Evolutionary conservation across 768 basidiomycete genomes (phyloP), one percentile per base, ranked within the genome.

Genomic region (Mycena kentingensis): DNA sequence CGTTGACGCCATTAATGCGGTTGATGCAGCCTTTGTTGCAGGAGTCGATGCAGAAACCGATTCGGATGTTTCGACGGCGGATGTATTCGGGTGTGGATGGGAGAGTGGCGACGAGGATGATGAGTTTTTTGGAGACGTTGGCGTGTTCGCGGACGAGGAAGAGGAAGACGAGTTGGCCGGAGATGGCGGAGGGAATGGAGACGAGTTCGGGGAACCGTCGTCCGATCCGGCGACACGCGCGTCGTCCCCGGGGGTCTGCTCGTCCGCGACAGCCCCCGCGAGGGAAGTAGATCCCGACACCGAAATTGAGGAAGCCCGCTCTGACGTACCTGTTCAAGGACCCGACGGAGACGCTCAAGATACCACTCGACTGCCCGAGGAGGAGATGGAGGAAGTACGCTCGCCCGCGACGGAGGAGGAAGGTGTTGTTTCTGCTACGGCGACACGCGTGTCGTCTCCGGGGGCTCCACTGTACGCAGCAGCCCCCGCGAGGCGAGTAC

Each of bases 401-500:
- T 22, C 16, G 29, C 10, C 10, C 26, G 15, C 25, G 26, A 46
- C 18, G 28, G 34, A n/a, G 12, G 4, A 18, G 24, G 32, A 37
- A 19, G 16, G 22, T n/a, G n/a, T n/a, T n/a, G n/a, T n/a, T n/a
- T n/a, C n/a, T n/a, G n/a, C n/a, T n/a, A n/a, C n/a, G n/a, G n/a
- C n/a, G n/a, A n/a, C n/a, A n/a, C n/a, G n/a, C n/a, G n/a, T n/a
- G n/a, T n/a, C n/a, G n/a, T n/a, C n/a, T n/a, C n/a, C n/a, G n/a
- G n/a, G n/a, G n/a, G n/a, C n/a, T n/a, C n/a, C 31, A 32, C 31
- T 16, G 31, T 16, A 32, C 8, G 31, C 31, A 16, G 31, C 16
- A 35, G 22, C 50, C 51, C 51, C 51, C 43, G 51, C 35, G 51
- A 52, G 51, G 51, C 44, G 51, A 45, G 51, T 52, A 2, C 42